phyloP scores from a whole-genome alignment of 2,329 filamentous ascomycete species.

The Herpotrichia juniperi region DNA sequence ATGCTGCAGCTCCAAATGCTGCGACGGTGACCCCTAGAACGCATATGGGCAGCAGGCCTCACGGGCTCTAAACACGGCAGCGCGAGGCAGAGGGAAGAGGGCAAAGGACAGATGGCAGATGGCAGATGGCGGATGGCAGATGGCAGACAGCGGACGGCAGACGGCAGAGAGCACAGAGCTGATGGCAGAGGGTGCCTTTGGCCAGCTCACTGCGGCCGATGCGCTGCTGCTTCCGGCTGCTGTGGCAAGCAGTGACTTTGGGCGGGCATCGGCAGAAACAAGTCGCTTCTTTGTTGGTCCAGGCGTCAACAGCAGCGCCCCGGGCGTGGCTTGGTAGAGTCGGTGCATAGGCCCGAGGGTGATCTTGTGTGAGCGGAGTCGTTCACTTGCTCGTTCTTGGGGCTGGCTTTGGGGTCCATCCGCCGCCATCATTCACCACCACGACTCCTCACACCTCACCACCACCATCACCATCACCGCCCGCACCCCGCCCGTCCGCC shows the following conservation, averaged over 20 bases:
- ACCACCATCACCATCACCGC: slow-evolving; percentile 5
- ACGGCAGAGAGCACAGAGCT: too few species aligned
- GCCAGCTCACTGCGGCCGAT: background rate
- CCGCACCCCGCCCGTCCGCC: background rate
- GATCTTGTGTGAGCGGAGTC: slow-evolving; percentile 1
- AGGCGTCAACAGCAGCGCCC: background rate
- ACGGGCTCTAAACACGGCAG: background rate
- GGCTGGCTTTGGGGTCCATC: slow-evolving; percentile 1
- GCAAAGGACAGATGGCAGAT: too few species aligned
- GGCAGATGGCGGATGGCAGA: too few species aligned
- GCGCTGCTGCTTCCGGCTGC: background rate
- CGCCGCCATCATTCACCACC: slow-evolving; percentile 3
- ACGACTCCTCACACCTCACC: background rate
- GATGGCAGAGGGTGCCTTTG: background rate
- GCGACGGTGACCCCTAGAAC: background rate
- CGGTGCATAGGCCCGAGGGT: background rate
- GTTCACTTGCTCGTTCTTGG: slow-evolving; percentile 3
- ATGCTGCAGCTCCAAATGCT: slow-evolving; percentile 1
- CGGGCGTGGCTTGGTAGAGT: background rate
- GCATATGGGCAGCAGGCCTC: background rate
- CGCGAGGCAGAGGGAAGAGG: too few species aligned
- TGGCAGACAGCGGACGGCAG: too few species aligned
- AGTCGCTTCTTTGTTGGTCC: background rate
- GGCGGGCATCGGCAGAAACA: slow-evolving; percentile 1
- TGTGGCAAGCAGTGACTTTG: background rate